Evolutionary conservation across 306 rosid species (phyloP).

Genomic region (Dalbergia cultrata): DNA sequence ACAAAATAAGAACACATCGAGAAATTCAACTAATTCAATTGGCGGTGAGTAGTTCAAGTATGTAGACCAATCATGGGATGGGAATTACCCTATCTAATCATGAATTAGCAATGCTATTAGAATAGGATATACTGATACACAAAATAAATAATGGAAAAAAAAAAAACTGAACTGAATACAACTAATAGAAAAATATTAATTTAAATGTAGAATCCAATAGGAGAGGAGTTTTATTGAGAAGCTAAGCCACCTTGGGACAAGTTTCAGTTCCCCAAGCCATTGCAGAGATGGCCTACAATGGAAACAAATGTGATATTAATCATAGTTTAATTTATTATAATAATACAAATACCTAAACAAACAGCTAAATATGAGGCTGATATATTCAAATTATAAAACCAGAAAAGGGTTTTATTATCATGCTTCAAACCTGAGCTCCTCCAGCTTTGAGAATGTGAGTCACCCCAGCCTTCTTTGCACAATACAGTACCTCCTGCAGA

Average conservation of each 20-base stretch:
- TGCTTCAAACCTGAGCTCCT: conserved; percentile 91
- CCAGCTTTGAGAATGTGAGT: conserved; percentile 99
- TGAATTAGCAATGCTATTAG: conserved; percentile 15
- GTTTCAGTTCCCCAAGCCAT: conserved; percentile 99
- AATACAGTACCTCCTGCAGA: conserved; percentile 89
- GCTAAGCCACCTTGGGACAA: conserved; percentile 84
- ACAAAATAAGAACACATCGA: not conserved
- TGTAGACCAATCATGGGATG: conserved; percentile 6
- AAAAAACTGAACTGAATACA: not conserved
- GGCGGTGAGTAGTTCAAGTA: conserved; percentile 21
- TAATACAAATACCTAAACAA: conserved; percentile 24
- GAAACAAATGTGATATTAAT: conserved; percentile 30
- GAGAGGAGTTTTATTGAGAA: conserved; percentile 29
- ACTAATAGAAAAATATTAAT: conserved; percentile 25
- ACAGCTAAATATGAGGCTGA: conserved; percentile 1
- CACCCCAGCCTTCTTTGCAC: conserved; percentile 99
- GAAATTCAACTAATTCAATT: conserved; percentile 8
- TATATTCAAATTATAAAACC: conserved; percentile 29
- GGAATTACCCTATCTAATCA: conserved; percentile 19
- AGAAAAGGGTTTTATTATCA: conserved; percentile 32
- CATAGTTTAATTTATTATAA: not conserved
- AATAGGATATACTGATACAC: conserved; percentile 12
- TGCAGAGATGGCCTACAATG: conserved; percentile 85
- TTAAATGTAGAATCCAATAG: conserved; percentile 13
- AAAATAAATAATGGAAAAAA: not conserved